Base-by-base conservation (phyloP, 192 early-diverging fungal species). In the Chytriomyces sp. region DNA sequence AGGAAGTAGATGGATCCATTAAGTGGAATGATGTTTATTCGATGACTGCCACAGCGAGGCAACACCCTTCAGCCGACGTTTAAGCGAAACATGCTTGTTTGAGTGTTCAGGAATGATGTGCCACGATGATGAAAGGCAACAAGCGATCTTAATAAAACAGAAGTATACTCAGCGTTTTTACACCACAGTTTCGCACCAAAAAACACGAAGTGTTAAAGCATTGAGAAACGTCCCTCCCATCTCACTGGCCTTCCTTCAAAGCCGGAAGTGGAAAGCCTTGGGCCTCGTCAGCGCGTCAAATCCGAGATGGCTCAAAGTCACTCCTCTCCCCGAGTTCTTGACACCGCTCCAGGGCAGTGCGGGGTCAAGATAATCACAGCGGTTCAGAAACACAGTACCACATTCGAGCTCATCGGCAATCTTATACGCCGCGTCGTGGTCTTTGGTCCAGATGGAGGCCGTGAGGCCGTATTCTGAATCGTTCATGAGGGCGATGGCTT, bases 301-400 rank as follows among this genome's bases (percentile, higher is more conserved):
- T 22, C 91, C 91, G 71, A 85, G 82, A 63, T 85, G 82, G 32
- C 85, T 88, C 58, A 94, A 74, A 6, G 90, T 84, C 56, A 85
- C 86, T 7, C 93, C 93, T 0, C 88, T 68, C 0, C 93, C 93
- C 36, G 85, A 88, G 7, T 91, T 81, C 77, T 93, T 94, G 31
- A 84, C 86, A 17, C 91, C 93, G 31, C 86, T 83, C 93, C 93
- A 94, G 41, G 89, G 81, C 19, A 94, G 68, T 6, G 85, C 91
- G 25, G 93, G 93, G 68, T 94, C 93, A 33, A 94, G 69, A 68
- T 90, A 92, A 76, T 93, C 92, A 73, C 91, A 92, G 5, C 93
- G 84, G 63, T 94, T 94, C 85, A 92, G 84, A 76, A 91, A 94
- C 81, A 90, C 86, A 5, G 93, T 94, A 10, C 93, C 93, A 0